phyloP scores from a whole-genome alignment of 768 basidiomycete species.

The Hebeloma cylindrosporum region DNA sequence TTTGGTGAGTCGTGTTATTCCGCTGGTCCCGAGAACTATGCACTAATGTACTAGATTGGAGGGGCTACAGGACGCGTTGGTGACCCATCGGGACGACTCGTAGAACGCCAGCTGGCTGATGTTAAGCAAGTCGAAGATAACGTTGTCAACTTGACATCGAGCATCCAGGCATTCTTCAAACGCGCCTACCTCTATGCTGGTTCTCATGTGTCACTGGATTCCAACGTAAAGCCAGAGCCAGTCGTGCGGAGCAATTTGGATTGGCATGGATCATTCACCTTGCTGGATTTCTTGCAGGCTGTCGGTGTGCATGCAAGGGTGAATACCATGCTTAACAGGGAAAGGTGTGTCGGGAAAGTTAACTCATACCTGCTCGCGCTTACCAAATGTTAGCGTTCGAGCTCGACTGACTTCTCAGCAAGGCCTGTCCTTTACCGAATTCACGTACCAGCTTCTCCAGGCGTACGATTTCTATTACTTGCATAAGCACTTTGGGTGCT shows the following conservation, averaged over 20 bases:
- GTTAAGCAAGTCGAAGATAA: conserved; percentile 62
- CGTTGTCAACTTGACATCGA: conserved; percentile 56
- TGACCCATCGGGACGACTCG: conserved; percentile 88
- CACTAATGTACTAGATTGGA: conserved; percentile 66
- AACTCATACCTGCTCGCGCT: background rate
- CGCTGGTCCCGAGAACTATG: background rate
- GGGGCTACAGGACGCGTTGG: conserved; percentile 96
- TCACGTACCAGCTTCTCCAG: conserved; percentile 95
- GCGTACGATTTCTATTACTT: conserved; percentile 92
- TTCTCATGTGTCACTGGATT: conserved; percentile 28
- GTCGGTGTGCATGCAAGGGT: conserved; percentile 82
- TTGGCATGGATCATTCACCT: conserved; percentile 73
- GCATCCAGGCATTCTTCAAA: conserved; percentile 72
- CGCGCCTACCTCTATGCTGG: conserved; percentile 62
- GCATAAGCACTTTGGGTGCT: conserved; percentile 62
- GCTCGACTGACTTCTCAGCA: conserved; percentile 74
- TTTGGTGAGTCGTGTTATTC: conserved; percentile 56
- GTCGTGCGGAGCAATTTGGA: conserved; percentile 51
- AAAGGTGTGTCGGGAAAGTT: conserved; percentile 63
- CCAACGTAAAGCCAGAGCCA: conserved; percentile 23
- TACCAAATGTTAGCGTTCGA: conserved; percentile 59
- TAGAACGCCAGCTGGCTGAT: conserved; percentile 74
- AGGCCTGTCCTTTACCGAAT: conserved; percentile 98
- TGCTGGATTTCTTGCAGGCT: conserved; percentile 82
- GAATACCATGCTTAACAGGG: conserved; percentile 86